Base-by-base conservation (phyloP, 2,329 filamentous ascomycete genomes). In the Colletotrichum sp. region DNA sequence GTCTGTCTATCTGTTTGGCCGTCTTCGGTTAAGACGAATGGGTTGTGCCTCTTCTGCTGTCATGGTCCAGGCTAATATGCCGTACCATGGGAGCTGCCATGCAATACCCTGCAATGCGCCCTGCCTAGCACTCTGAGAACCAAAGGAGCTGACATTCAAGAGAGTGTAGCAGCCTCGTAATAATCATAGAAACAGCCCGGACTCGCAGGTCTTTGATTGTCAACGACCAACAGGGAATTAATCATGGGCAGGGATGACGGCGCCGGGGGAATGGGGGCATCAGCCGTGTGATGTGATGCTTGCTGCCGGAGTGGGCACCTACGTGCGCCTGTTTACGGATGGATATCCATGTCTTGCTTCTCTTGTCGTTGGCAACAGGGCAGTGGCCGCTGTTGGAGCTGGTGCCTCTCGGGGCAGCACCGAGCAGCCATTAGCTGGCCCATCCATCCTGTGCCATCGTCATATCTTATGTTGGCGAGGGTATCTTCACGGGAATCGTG, bases 21-120 rank as follows among this genome's bases (percentile, higher is more conserved):
- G 74, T 57, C 70, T 76, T 76, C n/a, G 74, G 70, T 74, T 76
- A 74, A 73, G 67, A 72, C 64, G 73, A 73, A 48, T 58, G 64
- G 73, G 65, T 52, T 69, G 30, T 32, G 63, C 64, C 67, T 38
- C 38, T 34, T 64, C 61, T 67, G 60, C 34, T 75, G 30, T 32
- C 38, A 67, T 34, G n/a, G 43, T n/a, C 21, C 21, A n/a, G 34
- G 36, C 34, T 18, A 12, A 15, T 8, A 61, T 60, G 24, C 28
- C 26, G 61, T 67, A 34, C 36, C 36, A 63, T 67, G 69, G 55
- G 15, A 26, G 34, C 28, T 65, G 43, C 34, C 13, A 73, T 64
- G 63, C 16, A 21, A 48, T 72, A 18, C 21, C 32, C 16, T 58
- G 58, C 36, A 24, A n/a, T 21, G 24, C 61, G 18, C 26, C 43